Evolutionary conservation across 2,329 filamentous ascomycete genomes (phyloP), one percentile per base, ranked within the genome.

Genomic region (Dissoconium aciculare): DNA sequence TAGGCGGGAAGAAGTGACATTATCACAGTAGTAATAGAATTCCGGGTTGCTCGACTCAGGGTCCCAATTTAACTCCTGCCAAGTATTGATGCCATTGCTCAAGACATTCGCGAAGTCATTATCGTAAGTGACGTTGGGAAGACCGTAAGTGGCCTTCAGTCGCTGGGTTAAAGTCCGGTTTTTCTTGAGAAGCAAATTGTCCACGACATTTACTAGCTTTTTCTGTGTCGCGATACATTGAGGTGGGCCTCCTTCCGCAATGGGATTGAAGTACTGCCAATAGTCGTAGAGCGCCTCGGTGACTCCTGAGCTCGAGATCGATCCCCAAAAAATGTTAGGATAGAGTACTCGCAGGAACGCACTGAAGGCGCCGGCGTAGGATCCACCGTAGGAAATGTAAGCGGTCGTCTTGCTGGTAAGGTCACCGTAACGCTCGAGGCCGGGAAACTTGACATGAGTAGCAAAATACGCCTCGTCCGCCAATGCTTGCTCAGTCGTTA

Each of bases 381-480:
- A 84, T 1, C 82, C 82, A 2, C 83, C 83, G 38, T 91, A 92
- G 0, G 72, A 71, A 35, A 92, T 75, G 57, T 76, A 89, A 0
- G 82, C 70, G 0, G 71, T 73, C 3, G 60, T 63, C 1, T 68
- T 58, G 0, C 79, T 69, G 0, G 70, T 81, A 21, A 89, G 56
- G 39, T 83, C 66, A 14, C 67, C 47, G 32, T 46, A 40, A 38
- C 79, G 55, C 47, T 80, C 74, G 4, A 84, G 55, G 0, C 80
- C 80, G 0, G 70, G 62, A 37, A 85, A 84, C 30, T 71, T 60
- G 24, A 84, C 64, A 41, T 89, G 67, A 37, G 70, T 56, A 0
- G 81, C 79, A 55, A 92, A 91, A 54, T 81, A 91, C 2, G 73
- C 79, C 26, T 75, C 72, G 51, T 92, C 83, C 5, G 81, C 82